A percentile compares a stretch with the other conserved stretches of the same genome.
Evolutionary conservation across 2,329 filamentous ascomycete genomes (phyloP).

Genomic region (Pyrenochaeta sp.): DNA sequence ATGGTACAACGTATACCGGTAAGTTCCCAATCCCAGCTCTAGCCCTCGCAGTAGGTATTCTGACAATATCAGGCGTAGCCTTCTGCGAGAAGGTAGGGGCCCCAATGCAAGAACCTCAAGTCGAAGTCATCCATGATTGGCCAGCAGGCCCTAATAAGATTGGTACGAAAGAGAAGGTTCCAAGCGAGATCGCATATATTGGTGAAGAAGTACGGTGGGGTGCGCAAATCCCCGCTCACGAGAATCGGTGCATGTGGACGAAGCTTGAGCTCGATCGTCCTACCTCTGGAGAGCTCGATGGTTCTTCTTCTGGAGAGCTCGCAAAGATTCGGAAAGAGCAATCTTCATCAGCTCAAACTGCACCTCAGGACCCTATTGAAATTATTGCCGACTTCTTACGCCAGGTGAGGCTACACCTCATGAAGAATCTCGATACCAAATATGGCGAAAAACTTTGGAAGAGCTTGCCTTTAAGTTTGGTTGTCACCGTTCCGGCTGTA

Average conservation of each 20-base stretch:
- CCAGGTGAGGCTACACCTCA: constrained; percentile 23
- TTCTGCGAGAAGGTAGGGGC: constrained; percentile 37
- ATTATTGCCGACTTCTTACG: constrained; percentile 41
- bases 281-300: no score
- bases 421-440: constrained; percentile 29
- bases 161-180: constrained; percentile 40
- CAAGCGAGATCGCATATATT: constrained; percentile 30
- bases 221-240: constrained; percentile 16
- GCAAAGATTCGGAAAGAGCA: constrained; percentile 25
- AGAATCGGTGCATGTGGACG: constrained; percentile 41
- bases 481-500: constrained; percentile 35
- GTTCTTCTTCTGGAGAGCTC: constrained; percentile 21
- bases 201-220: constrained; percentile 7
- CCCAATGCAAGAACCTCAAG: constrained; percentile 6
- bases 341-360: neutral
- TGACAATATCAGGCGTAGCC: constrained; percentile 29
- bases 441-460: constrained; percentile 30
- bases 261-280: constrained; percentile 35
- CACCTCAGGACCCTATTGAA: constrained; percentile 27
- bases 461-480: constrained; percentile 22
- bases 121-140: constrained; percentile 38
- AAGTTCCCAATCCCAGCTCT: neutral
- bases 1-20: constrained; percentile 34
- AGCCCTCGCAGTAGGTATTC: neutral
- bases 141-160: constrained; percentile 26